phyloP scores from a whole-genome alignment of 2,329 filamentous ascomycete species.

The Colletotrichum sp. region DNA sequence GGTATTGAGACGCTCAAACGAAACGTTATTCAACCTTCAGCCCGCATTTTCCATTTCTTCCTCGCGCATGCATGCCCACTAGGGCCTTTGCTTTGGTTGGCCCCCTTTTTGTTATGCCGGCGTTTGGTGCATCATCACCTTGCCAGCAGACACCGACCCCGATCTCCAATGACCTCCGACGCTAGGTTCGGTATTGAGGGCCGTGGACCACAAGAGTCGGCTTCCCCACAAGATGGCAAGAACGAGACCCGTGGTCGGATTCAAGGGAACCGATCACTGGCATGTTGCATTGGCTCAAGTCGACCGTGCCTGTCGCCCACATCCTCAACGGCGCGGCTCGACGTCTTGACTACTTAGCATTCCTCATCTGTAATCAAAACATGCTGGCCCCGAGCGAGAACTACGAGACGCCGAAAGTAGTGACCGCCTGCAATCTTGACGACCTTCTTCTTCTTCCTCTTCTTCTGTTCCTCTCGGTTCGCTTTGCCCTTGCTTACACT shows the following conservation, averaged over 20 bases:
- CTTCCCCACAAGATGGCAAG: neutral
- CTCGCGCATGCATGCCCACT: neutral
- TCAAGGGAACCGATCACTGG: neutral
- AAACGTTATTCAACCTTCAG: neutral
- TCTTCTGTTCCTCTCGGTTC: neutral
- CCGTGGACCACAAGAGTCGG: neutral
- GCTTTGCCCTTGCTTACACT: neutral
- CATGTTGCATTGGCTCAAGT: neutral
- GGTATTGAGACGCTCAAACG: neutral
- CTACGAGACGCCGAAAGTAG: neutral
- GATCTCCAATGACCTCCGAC: neutral
- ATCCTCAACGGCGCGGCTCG: neutral
- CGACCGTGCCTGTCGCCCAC: neutral
- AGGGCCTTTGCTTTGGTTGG: neutral
- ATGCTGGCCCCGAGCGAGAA: neutral
- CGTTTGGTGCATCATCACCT: neutral
- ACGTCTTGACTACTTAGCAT: neutral
- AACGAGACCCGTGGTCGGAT: neutral
- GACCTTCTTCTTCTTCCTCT: neutral
- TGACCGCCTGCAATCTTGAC: neutral
- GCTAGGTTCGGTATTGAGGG: neutral
- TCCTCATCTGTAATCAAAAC: neutral
- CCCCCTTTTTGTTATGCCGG: neutral
- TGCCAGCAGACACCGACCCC: neutral
- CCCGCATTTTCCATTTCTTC: neutral